phyloP scores from a whole-genome alignment of 768 basidiomycete genomes.

The Podaxis sp. region DNA sequence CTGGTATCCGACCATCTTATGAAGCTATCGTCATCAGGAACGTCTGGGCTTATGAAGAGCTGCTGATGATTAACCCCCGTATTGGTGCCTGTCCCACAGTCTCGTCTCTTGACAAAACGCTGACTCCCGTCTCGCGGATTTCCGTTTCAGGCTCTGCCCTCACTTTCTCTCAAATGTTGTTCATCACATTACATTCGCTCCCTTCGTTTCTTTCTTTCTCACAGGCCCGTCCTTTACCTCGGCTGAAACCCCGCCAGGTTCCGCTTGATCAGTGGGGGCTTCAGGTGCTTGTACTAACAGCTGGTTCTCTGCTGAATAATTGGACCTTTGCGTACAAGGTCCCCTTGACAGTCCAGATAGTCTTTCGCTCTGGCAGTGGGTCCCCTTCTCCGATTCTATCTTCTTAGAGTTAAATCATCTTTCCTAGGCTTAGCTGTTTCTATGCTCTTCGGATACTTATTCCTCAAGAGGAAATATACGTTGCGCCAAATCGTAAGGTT shows the following conservation, averaged over 20 bases:
- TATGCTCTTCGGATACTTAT: slow-evolving; percentile 67
- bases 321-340: slow-evolving; percentile 78
- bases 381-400: slow-evolving; percentile 1
- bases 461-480: slow-evolving; percentile 61
- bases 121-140: background rate
- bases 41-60: slow-evolving; percentile 74
- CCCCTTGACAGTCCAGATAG: slow-evolving; percentile 77
- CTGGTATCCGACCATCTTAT: background rate
- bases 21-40: slow-evolving; percentile 45
- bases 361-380: slow-evolving; percentile 81
- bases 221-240: slow-evolving; percentile 37
- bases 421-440: slow-evolving; percentile 67
- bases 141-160: slow-evolving; percentile 64
- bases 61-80: slow-evolving; percentile 66
- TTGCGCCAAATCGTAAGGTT: slow-evolving; percentile 56
- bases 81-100: slow-evolving; percentile 49
- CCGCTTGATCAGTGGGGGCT: slow-evolving; percentile 67
- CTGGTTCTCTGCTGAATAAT: slow-evolving; percentile 75
- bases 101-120: slow-evolving; percentile 3
- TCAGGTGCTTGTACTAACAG: slow-evolving; percentile 69
- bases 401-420: background rate
- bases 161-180: slow-evolving; percentile 83
- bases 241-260: slow-evolving; percentile 64
- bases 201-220: slow-evolving; percentile 58
- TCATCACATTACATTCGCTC: slow-evolving; percentile 67